Base-by-base conservation (phyloP, 495 filamentous ascomycete genomes). In the Annulohypoxylon bovei region DNA sequence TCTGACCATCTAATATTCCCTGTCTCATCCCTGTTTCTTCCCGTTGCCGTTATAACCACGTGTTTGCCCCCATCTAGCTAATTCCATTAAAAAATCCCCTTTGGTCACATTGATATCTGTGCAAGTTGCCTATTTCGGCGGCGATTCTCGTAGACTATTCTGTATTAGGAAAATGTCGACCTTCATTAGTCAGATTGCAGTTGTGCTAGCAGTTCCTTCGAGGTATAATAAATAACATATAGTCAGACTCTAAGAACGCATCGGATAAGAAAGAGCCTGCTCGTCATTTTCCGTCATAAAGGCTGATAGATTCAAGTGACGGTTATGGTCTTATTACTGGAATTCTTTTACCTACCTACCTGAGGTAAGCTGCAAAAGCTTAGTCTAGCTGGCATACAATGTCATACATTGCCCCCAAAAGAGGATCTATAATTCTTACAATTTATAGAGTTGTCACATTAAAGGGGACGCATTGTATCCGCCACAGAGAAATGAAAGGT, bases 1-100 rank as follows among this genome's bases (percentile, higher is more conserved):
- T 37, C 33, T 37, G 33, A 37, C 33, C 33, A 37, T 11, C 2
- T 4, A 28, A 50, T 14, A 27, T 50, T 50, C 46, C 46, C 22
- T 50, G 46, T 50, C 23, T 16, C n/a, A 50, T 50, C 46, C 46
- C 23, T 50, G 46, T n/a, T 50, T 50, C 46, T 50, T 50, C 46
- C 46, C 44, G 22, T n/a, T 22, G 23, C 46, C 22, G 22, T 50
- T 27, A 28, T 25, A 27, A 25, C 46, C 46, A 50, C 46, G 44
- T 47, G 44, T 28, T 50, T 50, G 46, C 14, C 23, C 22, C 12
- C 23, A 50, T 28, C 4, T n/a, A 50, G 23, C 23, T 50, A 28
- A 50, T 28, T 50, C 9, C 9, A 23, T 6, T 47, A 12, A 12
- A 47, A 25, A 12, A 22, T 47, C 20, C 20, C 8, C 22, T 47